Base-by-base conservation (phyloP, 73 alveolate species). In the Tetrahymena elliotti region DNA sequence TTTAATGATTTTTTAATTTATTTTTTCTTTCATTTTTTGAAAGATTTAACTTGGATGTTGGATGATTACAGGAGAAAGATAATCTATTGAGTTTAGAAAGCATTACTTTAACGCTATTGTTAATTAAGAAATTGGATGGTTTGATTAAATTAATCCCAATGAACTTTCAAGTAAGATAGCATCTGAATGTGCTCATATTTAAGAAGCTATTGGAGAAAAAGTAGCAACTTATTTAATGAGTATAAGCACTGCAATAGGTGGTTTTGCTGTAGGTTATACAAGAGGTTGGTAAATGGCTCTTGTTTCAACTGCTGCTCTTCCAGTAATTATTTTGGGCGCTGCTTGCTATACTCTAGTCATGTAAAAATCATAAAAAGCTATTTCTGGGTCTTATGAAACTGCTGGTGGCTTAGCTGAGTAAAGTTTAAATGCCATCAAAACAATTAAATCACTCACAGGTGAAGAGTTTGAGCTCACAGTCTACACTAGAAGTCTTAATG, bases 321-420 rank as follows among this genome's bases (percentile, higher is more conserved):
- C 93, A 84, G 98, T 83, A 20, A n/a, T 97, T 40, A 36, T 93
- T 12, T 38, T 94, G 31, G 88, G 96, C 8, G 93, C 96, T 20
- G 84, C 84, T 6, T 52, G 97, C 53, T 38, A 93, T 53, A 93
- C 97, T 33, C 39, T 83, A 37, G 96, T 94, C 95, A 93, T 96
- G 93, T 88, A 93, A 27, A 52, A 52, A 35, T 97, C 97, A 11
- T 95, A 88, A 34, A 33, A 53, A 38, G 83, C 94, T 52, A 93
- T 93, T 11, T 93, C 95, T 96, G 96, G 84, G 15, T 97, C 98
- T 6, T 97, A 95, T 95, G 97, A 94, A 35, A 95, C 96, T 35
- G 99, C 95, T 95, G 98, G 53, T 94, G 98, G 93, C 54, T 93
- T 83, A 33, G 99, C 99, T 24, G 99, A 98, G 93, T 96, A 98